A percentile compares a stretch with the other conserved stretches of the same genome.
These are phyloP conservation scores for Xylaria sp. DNA, from an alignment of 2,329 filamentous ascomycete species.

Conservation along the genomic window DNA sequence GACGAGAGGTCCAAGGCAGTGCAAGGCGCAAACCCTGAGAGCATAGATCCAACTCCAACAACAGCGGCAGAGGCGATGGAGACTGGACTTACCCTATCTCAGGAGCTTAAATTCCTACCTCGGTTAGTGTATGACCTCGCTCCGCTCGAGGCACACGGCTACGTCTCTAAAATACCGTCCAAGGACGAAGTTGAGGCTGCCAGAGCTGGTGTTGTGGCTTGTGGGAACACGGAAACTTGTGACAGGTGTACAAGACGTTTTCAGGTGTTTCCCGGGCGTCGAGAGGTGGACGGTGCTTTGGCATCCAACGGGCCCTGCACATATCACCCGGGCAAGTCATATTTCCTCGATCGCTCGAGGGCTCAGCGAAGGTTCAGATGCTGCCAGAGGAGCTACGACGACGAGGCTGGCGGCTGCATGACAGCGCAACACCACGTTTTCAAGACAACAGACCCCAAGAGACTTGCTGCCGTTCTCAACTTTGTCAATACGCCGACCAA, in stretches of 20 bases:
- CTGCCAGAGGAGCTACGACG: slow-evolving; percentile 76
- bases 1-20: slow-evolving; percentile 54
- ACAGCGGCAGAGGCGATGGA: slow-evolving; percentile 58
- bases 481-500: slow-evolving; percentile 80
- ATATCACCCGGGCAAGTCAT: slow-evolving; percentile 78
- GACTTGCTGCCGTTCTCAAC: slow-evolving; percentile 78
- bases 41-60: slow-evolving; percentile 44
- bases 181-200: slow-evolving; percentile 70
- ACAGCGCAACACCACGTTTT: slow-evolving; percentile 79
- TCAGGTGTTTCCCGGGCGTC: slow-evolving; percentile 86
- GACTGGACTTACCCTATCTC: slow-evolving; percentile 69
- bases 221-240: slow-evolving; percentile 83
- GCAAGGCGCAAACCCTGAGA: slow-evolving; percentile 43
- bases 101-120: slow-evolving; percentile 71
- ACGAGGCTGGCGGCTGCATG: slow-evolving; percentile 71
- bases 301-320: slow-evolving; percentile 78
- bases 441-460: slow-evolving; percentile 77
- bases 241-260: slow-evolving; percentile 87
- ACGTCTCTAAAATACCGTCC: slow-evolving; percentile 72
- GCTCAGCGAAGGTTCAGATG: slow-evolving; percentile 73
- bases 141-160: slow-evolving; percentile 71
- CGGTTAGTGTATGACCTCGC: slow-evolving; percentile 68
- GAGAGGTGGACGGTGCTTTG: slow-evolving; percentile 75
- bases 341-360: slow-evolving; percentile 63
- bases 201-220: slow-evolving; percentile 65